Base-by-base conservation (phyloP, 352 stramenopile species). In the Pythium brassicae region DNA sequence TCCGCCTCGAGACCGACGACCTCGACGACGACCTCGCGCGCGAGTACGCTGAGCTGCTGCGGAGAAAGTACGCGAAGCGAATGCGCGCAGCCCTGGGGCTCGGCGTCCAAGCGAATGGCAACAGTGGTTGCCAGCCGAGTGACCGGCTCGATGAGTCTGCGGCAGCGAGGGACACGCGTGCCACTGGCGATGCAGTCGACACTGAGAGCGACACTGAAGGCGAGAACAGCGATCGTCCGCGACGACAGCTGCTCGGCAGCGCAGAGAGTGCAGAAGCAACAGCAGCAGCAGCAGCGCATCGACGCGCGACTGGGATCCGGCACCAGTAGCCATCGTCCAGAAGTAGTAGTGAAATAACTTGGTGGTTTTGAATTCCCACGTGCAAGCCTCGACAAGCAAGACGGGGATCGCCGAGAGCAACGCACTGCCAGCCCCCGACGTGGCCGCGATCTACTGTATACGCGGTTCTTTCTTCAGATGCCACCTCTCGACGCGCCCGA, bases 51-150 rank as follows among this genome's bases (percentile, higher is more conserved):
- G 56, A 69, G 37, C 20, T 73, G 34, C 57, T 91, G n/a, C 72
- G 74, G 15, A 58, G 62, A 43, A 65, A 66, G 4, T 87, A 89
- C 49, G 23, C 75, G 25, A 88, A 91, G 71, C 79, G 68, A 50
- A 65, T 68, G 48, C 72, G 80, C 40, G 73, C 64, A 29, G 55
- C 57, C 2, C 29, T 55, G 20, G 25, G 49, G n/a, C 20, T 26
- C 42, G 6, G 19, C 17, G 27, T 10, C 32, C 10, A 7, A 27
- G n/a, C 20, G 25, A 20, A 6, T 14, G 15, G 10, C 26, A 25
- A 26, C 22, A 6, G n/a, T n/a, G n/a, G 29, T n/a, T 25, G 23
- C 19, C 19, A 20, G 29, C 29, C 32, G n/a, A n/a, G n/a, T 11
- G 20, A 2, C 19, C 25, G 12, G 8, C 19, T 46, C 3, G 26